Percentiles rank a stretch among this genome's conserved stretches.
Evolutionary conservation across 2,329 filamentous ascomycete genomes (phyloP).

Genomic region (Elsinoe arachidis): DNA sequence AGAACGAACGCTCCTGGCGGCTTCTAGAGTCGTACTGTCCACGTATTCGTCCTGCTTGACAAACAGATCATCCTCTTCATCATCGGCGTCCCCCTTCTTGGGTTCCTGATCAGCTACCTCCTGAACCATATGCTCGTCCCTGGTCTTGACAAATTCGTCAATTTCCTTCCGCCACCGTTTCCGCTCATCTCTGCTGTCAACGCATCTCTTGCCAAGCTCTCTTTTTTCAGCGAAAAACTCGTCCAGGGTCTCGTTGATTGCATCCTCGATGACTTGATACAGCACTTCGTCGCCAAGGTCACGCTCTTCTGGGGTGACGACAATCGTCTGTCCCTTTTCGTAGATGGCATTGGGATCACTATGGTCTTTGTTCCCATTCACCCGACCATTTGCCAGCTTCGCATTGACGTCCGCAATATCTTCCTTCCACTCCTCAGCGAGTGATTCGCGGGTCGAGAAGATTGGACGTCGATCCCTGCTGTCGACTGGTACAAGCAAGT

Average conservation of each 20-base stretch:
- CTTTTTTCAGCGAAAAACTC: slow-evolving; percentile 75
- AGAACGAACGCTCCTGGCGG: neutral
- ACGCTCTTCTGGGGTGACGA: slow-evolving; percentile 56
- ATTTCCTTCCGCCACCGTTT: slow-evolving; percentile 43
- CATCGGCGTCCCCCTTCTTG: neutral
- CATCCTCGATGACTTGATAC: slow-evolving; percentile 84
- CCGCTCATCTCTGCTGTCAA: slow-evolving; percentile 54
- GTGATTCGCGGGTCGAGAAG: neutral
- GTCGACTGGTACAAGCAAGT: slow-evolving; percentile 5
- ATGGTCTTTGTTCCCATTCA: neutral
- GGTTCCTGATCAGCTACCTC: neutral
- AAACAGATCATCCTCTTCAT: neutral
- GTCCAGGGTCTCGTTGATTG: slow-evolving; percentile 87
- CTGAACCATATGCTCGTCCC: slow-evolving; percentile 11
- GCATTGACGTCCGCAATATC: slow-evolving; percentile 2
- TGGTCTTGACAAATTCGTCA: slow-evolving; percentile 24
- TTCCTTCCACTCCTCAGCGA: slow-evolving; percentile 4
- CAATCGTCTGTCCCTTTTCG: neutral
- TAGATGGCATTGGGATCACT: neutral
- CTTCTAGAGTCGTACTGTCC: neutral
- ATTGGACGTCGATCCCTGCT: slow-evolving; percentile 4
- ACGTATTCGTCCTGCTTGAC: neutral
- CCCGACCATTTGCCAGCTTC: neutral
- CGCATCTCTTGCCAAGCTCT: slow-evolving; percentile 61
- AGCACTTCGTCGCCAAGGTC: slow-evolving; percentile 83